These are phyloP conservation scores for Vigna nakashimae DNA, from an alignment of 306 rosid genomes.

Conservation along the genomic window DNA sequence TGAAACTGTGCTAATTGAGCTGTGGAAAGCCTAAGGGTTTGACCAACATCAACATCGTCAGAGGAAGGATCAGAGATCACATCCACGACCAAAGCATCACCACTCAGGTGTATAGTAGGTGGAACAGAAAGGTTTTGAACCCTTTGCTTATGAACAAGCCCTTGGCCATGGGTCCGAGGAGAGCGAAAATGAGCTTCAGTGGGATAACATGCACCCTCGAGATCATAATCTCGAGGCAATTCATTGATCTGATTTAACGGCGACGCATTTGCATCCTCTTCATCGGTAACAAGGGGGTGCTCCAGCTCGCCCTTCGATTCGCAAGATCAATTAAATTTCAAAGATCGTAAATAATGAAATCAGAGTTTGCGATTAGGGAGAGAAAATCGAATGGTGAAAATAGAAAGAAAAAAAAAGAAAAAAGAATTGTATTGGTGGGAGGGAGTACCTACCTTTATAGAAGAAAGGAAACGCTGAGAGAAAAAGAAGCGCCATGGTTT, in stretches of 20 bases:
- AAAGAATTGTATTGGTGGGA: neutral
- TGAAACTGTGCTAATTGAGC: conserved; percentile 57
- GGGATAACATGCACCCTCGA: conserved; percentile 77
- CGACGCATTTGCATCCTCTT: conserved; percentile 39
- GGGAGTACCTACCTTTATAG: conserved; percentile 57
- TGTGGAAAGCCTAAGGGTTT: conserved; percentile 64
- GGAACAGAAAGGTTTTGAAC: conserved; percentile 51
- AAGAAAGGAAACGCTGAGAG: conserved; percentile 55
- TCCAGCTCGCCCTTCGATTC: conserved; percentile 65
- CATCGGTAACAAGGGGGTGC: conserved; percentile 76
- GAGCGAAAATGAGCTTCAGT: conserved; percentile 73
- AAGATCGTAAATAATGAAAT: conserved; percentile 7
- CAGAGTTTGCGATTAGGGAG: conserved; percentile 15
- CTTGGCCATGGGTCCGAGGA: conserved; percentile 61
- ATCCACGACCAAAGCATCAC: conserved; percentile 65
- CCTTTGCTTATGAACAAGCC: conserved; percentile 79
- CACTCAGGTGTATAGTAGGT: conserved; percentile 46
- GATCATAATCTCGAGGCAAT: conserved; percentile 77
- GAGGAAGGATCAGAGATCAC: conserved; percentile 55
- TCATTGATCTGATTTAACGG: conserved; percentile 54
- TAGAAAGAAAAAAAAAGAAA: neutral
- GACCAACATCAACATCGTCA: conserved; percentile 64
- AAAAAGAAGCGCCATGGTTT: conserved; percentile 96
- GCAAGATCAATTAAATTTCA: conserved; percentile 34
- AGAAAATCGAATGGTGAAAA: neutral